Evolutionary conservation across 73 alveolate species (phyloP), one percentile per base, ranked within the genome.

Genomic region (Breviolum minutum): DNA sequence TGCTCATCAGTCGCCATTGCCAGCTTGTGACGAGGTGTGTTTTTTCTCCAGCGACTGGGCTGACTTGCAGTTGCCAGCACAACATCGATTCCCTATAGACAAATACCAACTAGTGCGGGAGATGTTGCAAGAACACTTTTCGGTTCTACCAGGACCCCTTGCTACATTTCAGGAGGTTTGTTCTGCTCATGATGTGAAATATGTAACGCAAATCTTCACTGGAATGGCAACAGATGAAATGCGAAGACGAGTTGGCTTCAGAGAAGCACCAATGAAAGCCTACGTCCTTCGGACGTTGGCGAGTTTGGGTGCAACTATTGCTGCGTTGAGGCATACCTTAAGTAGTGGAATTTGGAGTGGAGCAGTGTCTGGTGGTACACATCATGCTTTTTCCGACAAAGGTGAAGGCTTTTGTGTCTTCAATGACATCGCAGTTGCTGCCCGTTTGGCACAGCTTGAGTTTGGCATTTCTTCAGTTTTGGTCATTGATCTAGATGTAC

Each of bases 281-380:
- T 94, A 94, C 64, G 99, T 94, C 27, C 99, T 94, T 20, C 99
- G 99, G 19, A 79, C 99, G 5, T 22, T 94, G 32, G 99, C 99
- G 24, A 94, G 99, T 27, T 60, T 94, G 64, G 99, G 99, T 32
- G 99, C 99, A 1, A 94, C 99, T 12, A 85, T 94, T 29, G 99
- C 99, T 29, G 99, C 99, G 2, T 6, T 86, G 10, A 40, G 99
- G 19, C 94, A 94, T 66, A 60, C 90, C 20, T 64, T 92, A 63
- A 92, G 29, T 48, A 77, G 54, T 24, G 94, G 94, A 22, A 22
- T 64, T 54, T 94, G 99, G 99, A 94, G 99, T 79, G 99, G 99
- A 22, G 99, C 99, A 17, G 94, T 79, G 22, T 94, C 99, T 63
- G 99, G 99, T 16, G 99, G 99, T n/a, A 95, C 99, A 24, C 99